Percentiles rank a stretch among this genome's conserved stretches.
phyloP scores from a whole-genome alignment of 108 stramenopile species.

The Fragilariopsis cylindrus region DNA sequence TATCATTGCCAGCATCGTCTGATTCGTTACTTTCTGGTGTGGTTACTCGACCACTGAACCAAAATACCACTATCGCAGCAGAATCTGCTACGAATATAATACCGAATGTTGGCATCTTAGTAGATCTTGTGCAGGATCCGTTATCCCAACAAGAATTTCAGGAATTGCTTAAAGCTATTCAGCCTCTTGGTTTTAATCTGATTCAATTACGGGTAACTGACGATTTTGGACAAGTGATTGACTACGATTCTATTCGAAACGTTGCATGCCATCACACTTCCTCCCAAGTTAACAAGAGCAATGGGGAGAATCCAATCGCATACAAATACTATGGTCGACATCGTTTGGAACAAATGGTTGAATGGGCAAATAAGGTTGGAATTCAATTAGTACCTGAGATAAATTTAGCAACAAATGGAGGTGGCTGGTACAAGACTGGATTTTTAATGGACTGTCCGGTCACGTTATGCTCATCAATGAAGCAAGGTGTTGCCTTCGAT shows the following conservation, averaged over 20 bases:
- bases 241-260: background rate
- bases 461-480: slow-evolving; percentile 12
- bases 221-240: slow-evolving; percentile 26
- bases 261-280: background rate
- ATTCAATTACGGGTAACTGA: slow-evolving; percentile 32
- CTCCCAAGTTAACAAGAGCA: background rate
- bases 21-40: no score
- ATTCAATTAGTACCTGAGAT: slow-evolving; percentile 45
- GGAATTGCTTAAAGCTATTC: background rate
- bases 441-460: slow-evolving; percentile 31
- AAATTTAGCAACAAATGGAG: slow-evolving; percentile 28
- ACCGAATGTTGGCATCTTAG: slow-evolving; percentile 1
- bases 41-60: no score
- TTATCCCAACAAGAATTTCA: background rate
- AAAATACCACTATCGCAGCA: background rate
- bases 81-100: background rate
- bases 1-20: background rate
- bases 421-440: slow-evolving; percentile 33
- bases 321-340: background rate
- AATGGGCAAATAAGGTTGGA: slow-evolving; percentile 1
- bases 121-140: background rate
- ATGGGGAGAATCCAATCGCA: background rate
- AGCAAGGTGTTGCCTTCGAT: slow-evolving; percentile 23
- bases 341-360: slow-evolving; percentile 13
- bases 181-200: slow-evolving; percentile 29